These are phyloP conservation scores for Boletellus sp. DNA, from an alignment of 1,284 basidiomycete genomes.

Conservation along the genomic window DNA sequence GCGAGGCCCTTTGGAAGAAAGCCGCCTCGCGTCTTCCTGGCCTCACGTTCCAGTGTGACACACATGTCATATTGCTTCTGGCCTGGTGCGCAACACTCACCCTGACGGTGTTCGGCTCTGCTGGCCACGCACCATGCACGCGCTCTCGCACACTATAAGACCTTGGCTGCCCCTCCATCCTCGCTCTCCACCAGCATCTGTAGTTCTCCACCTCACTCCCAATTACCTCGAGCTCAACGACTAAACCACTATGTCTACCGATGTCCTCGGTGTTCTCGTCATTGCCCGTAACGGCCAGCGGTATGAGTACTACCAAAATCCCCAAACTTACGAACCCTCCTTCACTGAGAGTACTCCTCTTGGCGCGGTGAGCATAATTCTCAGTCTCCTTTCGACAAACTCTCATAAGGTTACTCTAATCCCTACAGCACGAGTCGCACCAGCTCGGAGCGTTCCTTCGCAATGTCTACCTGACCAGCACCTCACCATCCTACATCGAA, in stretches of 20 bases:
- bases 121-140: conserved; percentile 30
- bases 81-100: conserved; percentile 15
- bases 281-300: conserved; percentile 85
- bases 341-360: conserved; percentile 79
- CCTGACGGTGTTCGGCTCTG: conserved; percentile 26
- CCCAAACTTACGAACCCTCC: conserved; percentile 63
- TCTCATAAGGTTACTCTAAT: conserved; percentile 1
- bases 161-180: conserved; percentile 6
- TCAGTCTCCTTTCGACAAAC: neutral
- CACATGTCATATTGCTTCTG: conserved; percentile 21
- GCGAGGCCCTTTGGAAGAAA: conserved; percentile 25
- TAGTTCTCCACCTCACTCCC: conserved; percentile 17
- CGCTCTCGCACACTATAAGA: conserved; percentile 28
- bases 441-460: conserved; percentile 68
- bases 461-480: conserved; percentile 61
- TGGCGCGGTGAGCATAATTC: conserved; percentile 57
- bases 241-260: conserved; percentile 42
- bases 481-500: conserved; percentile 62
- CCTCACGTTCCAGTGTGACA: conserved; percentile 25
- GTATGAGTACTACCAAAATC: conserved; percentile 66
- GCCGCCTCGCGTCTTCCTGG: conserved; percentile 35
- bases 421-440: conserved; percentile 61
- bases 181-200: conserved; percentile 15
- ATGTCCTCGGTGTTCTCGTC: conserved; percentile 77
- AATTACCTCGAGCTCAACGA: conserved; percentile 11